Evolutionary conservation across 768 basidiomycete species (phyloP).

Genomic region (Pleurotus tuoliensis): DNA sequence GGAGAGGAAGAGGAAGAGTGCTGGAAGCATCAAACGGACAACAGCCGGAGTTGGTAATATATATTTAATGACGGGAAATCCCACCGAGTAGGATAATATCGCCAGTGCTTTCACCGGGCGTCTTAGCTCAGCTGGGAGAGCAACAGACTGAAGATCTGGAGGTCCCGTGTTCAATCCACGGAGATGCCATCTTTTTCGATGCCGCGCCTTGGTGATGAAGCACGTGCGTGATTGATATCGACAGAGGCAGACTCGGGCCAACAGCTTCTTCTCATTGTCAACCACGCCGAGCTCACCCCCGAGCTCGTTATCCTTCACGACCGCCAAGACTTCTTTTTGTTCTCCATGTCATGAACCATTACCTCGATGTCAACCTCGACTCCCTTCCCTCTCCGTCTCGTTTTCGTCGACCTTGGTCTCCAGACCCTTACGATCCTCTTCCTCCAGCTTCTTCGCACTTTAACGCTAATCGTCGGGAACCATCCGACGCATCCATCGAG

Average conservation of each 20-base stretch:
- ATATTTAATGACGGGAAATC: neutral
- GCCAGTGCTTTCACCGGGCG: neutral
- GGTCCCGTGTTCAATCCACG: conserved; percentile 78
- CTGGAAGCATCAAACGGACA: neutral
- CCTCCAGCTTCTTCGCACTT: conserved; percentile 23
- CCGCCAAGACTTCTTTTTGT: neutral
- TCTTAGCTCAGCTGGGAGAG: conserved; percentile 68
- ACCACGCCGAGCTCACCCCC: neutral
- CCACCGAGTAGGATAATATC: no score
- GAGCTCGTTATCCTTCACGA: conserved; percentile 9
- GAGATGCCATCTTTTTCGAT: conserved; percentile 15
- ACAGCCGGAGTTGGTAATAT: neutral
- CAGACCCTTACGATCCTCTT: conserved; percentile 47
- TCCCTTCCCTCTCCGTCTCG: conserved; percentile 47
- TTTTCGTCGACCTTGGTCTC: conserved; percentile 65
- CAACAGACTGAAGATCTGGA: conserved; percentile 70
- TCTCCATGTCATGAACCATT: conserved; percentile 35
- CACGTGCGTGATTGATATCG: neutral
- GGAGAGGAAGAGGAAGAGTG: neutral
- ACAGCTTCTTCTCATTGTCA: neutral
- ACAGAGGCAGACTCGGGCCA: neutral
- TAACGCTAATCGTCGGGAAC: conserved; percentile 36
- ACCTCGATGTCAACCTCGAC: conserved; percentile 33
- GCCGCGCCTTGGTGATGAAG: no score
- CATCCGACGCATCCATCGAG: conserved; percentile 64